A percentile compares a stretch with the other conserved stretches of the same genome.
Conservation (phyloP, 139 green algal genomes). For the Chlorella sp. region DNA sequence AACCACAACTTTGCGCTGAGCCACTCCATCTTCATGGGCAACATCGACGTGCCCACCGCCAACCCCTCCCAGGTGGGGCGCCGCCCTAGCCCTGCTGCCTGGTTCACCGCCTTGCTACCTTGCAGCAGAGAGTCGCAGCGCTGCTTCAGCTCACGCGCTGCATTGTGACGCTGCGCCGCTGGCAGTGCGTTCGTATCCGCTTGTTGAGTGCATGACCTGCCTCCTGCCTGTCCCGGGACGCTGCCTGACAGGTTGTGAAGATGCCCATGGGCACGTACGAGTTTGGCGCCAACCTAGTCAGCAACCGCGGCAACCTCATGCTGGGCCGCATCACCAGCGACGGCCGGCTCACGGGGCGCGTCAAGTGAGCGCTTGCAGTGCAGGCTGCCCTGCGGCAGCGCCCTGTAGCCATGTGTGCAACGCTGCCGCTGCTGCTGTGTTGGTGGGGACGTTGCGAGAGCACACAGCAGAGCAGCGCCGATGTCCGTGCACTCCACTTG, state of each 20-base stretch:
- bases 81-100: not conserved
- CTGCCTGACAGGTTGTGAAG: constrained; percentile 75
- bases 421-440: too few relatives aligned
- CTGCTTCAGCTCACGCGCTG: not conserved
- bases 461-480: too few relatives aligned
- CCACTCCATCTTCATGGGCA: constrained; percentile 96
- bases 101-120: not conserved
- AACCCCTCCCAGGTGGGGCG: constrained; percentile 45
- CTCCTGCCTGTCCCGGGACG: not conserved
- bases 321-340: constrained; percentile 93
- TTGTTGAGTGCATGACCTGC: too few relatives aligned
- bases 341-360: constrained; percentile 78
- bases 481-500: too few relatives aligned
- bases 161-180: too few relatives aligned
- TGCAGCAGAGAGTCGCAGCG: not conserved
- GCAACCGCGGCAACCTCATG: constrained; percentile 78
- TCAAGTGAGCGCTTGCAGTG: constrained; percentile 64
- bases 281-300: constrained; percentile 98
- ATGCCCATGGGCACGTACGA: constrained; percentile 92
- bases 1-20: constrained; percentile 97
- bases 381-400: not conserved
- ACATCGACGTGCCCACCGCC: constrained; percentile 86
- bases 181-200: too few relatives aligned
- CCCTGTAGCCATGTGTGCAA: too few relatives aligned
- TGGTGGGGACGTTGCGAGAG: too few relatives aligned